Base-by-base conservation (phyloP, 352 stramenopile genomes). In the Phytophthora cryptogea region DNA sequence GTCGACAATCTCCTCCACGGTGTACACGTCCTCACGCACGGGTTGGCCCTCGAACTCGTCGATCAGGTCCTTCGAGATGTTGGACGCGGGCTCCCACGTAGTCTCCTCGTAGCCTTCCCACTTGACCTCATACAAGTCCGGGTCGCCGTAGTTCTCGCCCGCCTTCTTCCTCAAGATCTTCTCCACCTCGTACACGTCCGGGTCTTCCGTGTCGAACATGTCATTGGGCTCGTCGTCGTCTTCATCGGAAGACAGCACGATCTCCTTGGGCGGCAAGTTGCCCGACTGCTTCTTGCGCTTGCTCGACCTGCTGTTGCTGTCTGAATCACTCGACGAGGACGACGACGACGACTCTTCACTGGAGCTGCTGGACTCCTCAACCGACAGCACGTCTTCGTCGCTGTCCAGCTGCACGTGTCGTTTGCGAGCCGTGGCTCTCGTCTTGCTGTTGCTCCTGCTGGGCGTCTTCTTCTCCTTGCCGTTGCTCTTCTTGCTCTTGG, bases 161-260 rank as follows among this genome's bases (percentile, higher is more conserved):
- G 59, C 52, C 31, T 75, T 76, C 65, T 90, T 91, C 26, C 83
- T 59, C 14, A 91, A 49, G 42, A 93, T 88, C 14, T 59, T 71
- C 57, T 93, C 83, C 41, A 93, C 83, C 43, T 93, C 83, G 64
- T 90, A 93, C 66, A 93, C 83, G 39, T 93, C 81, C 17, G 83
- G 83, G 50, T 93, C 83, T 16, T 86, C 78, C 31, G 68, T 76
- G 48, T 93, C 81, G 52, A 93, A 93, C 72, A 91, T 74, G 3
- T 86, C 83, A 32, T 91, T 83, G 11, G 74, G 73, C 47, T 90
- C 39, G 26, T 44, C 81, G 20, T 89, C 78, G 33, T 90, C 80
- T 55, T 88, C 83, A 39, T 92, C 83, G 0, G 81, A 90, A 3
- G 76, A 86, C 39, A 93, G 54, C 43, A 93, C 75, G 6, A 74